Evolutionary conservation across 208 protist species (phyloP), one percentile per base, ranked within the genome.

Genomic region (Trypanosoma conorhini): DNA sequence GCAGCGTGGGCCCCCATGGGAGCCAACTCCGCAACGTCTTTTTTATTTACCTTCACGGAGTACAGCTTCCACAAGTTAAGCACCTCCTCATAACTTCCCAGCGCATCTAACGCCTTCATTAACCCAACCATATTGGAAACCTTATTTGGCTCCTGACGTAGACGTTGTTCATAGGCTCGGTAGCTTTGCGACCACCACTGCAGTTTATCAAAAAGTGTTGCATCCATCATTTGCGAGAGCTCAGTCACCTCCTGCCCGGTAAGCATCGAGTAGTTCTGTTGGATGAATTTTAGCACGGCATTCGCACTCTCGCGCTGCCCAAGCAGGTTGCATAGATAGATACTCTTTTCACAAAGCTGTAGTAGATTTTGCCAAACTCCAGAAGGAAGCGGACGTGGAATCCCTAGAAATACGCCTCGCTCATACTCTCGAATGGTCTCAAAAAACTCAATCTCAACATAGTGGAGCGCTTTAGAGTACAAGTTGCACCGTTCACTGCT

Each of bases 251-350:
- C 77, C 67, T 84, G 74, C 9, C 88, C 89, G 17, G 90, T 93
- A 59, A 96, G 72, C 59, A 90, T 84, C 22, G 80, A 88, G 68
- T 96, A 95, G 72, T 98, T 92, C 57, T 87, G 73, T 78, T 97
- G 85, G 44, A 98, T 97, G 73, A 98, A 99, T 63, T 92, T 91
- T 12, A 99, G 86, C 33, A 99, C 93, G 62, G 98, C 98, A 74
- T 95, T 88, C 0, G 99, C 98, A 48, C 98, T 99, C 77, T 99
- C 98, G 10, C 97, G 92, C 73, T 99, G 98, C 44, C 99, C 96
- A 21, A 99, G 85, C 63, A 99, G 85, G 82, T 99, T 99, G 78
- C 98, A 99, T 50, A 99, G 94, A 72, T 95, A 95, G 74, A 99
- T 99, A 72, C 82, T 87, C 76, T 95, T 95, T 72, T 97, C 91